Evolutionary conservation across 169 alveolate genomes (phyloP), one percentile per base, ranked within the genome.

Genomic region (Cryptosporidium meleagridis): DNA sequence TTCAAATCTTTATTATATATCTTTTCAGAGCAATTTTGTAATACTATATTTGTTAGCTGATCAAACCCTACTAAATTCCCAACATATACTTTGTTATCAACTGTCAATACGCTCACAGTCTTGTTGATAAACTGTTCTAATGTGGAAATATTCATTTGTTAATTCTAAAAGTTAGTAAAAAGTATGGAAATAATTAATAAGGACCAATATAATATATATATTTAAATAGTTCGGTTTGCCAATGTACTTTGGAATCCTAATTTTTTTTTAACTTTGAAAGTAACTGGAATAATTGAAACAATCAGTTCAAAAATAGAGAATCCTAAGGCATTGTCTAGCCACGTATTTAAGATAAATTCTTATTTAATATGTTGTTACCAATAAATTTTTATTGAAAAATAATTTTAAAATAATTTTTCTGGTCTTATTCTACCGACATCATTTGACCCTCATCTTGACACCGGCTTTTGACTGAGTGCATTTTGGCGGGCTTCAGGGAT

Each of bases 31-130:
- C 98, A 95, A 39, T 96, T 86, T 70, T 93, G 89, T 44, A 96
- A 92, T 26, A 96, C 94, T 75, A 96, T 68, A 75, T 96, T 96
- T 31, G 97, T 95, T 33, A 95, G 84, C 69, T 96, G 98, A 85
- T 96, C 98, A 85, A 96, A 96, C 10, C 97, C 98, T 72, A 93
- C 93, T 68, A 96, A 70, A 33, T 91, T 87, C 23, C 98, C 98
- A 73, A 95, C 95, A 52, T 95, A 96, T 39, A 96, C 91, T 55
- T 97, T 87, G 51, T 97, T 96, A 92, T 96, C 98, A 67, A 87
- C 94, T 0, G 98, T 94, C 51, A 96, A 26, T 16, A 80, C 75
- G 29, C 37, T 44, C 44, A 80, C 89, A 21, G 39, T 33, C 37
- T 65, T 59, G 39, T 80, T 65, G 10, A 65, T 31, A 61, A 61